Evolutionary conservation across 495 filamentous ascomycete species (phyloP).

Genomic region (Aspergillus asperescens): DNA sequence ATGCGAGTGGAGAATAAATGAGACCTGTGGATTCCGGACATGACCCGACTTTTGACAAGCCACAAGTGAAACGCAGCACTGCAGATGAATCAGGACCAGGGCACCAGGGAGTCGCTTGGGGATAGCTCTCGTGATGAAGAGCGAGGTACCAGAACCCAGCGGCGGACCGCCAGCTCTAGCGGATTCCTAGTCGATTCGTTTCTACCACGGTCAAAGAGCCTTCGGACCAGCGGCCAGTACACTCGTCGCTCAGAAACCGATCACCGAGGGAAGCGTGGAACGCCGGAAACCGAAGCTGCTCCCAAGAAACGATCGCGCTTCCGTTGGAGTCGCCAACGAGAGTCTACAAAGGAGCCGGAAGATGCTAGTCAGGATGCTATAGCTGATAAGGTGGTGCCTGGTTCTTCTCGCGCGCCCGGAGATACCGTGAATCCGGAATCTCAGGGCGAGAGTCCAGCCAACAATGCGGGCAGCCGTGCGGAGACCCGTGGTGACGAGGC

Average conservation of each 20-base stretch:
- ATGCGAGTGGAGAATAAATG: slow-evolving; percentile 5
- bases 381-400: not conserved
- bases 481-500: slow-evolving; percentile 6
- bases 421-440: slow-evolving; percentile 9
- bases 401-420: not conserved
- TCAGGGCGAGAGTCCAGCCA: slow-evolving; percentile 7
- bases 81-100: slow-evolving; percentile 30
- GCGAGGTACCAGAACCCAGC: slow-evolving; percentile 22
- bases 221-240: slow-evolving; percentile 24
- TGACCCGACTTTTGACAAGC: not conserved
- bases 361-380: slow-evolving; percentile 7
- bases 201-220: slow-evolving; percentile 28
- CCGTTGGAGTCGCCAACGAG: slow-evolving; percentile 35
- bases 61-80: slow-evolving; percentile 16
- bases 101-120: slow-evolving; percentile 35
- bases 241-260: slow-evolving; percentile 25
- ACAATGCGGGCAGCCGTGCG: not conserved
- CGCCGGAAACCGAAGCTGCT: slow-evolving; percentile 29
- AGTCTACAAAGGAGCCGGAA: slow-evolving; percentile 20
- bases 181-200: slow-evolving; percentile 44
- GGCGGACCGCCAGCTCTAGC: slow-evolving; percentile 37
- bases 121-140: slow-evolving; percentile 39
- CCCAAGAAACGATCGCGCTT: slow-evolving; percentile 40
- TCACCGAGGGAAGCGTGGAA: slow-evolving; percentile 29
- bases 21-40: slow-evolving; percentile 18